A percentile compares a stretch with the other conserved stretches of the same genome.
Evolutionary conservation across 768 basidiomycete species (phyloP).

Genomic region (Tulasnella sp.): DNA sequence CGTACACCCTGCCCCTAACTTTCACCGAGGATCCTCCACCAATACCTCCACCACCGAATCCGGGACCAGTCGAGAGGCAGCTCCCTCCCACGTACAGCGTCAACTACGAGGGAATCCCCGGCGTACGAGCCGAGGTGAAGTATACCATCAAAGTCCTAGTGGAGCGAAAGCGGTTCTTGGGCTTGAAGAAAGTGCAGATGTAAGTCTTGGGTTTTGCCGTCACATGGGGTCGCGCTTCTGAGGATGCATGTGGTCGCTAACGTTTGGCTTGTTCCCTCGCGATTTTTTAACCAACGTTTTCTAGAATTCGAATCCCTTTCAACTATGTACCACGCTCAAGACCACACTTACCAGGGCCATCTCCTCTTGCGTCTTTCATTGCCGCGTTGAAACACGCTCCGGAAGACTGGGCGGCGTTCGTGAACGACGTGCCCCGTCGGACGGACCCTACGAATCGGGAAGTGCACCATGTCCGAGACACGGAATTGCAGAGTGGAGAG

Average conservation of each 20-base stretch:
- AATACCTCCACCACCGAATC: neutral
- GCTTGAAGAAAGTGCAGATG: constrained; percentile 10
- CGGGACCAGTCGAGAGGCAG: constrained; percentile 6
- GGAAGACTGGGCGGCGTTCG: constrained; percentile 21
- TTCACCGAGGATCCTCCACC: constrained; percentile 4
- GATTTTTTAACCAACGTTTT: no score
- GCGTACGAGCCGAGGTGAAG: constrained; percentile 14
- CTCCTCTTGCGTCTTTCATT: constrained; percentile 13
- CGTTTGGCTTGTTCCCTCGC: no score
- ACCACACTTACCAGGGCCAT: constrained; percentile 18
- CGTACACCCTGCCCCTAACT: constrained; percentile 12
- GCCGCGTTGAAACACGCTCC: constrained; percentile 19
- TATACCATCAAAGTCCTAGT: constrained; percentile 18
- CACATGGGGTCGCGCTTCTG: neutral
- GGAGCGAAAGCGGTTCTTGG: constrained; percentile 18
- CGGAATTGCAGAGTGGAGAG: neutral
- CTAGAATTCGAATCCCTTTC: constrained; percentile 16
- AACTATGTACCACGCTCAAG: constrained; percentile 14
- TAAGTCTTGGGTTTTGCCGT: neutral
- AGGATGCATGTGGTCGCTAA: neutral
- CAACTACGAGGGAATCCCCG: constrained; percentile 20
- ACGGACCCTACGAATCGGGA: constrained; percentile 1
- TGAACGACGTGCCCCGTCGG: constrained; percentile 14
- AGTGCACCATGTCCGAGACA: neutral
- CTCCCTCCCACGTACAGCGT: constrained; percentile 19